These are phyloP conservation scores for Naganishia vaughanmartiniae DNA, from an alignment of 768 basidiomycete species.

Conservation along the genomic window DNA sequence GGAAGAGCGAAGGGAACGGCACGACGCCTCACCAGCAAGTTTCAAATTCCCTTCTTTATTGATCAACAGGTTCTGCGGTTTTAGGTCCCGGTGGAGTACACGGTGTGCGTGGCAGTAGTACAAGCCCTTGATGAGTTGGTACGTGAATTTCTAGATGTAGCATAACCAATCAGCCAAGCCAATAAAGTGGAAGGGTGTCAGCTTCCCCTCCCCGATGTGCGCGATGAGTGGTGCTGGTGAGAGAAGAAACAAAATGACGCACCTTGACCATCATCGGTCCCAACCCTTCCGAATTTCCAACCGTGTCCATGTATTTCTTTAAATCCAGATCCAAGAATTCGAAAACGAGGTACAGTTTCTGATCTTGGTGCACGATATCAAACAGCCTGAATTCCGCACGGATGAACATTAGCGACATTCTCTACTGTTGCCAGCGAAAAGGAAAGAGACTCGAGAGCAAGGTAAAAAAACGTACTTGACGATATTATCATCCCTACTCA, in stretches of 20 bases:
- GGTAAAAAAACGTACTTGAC: conserved; percentile 63
- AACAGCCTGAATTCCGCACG: conserved; percentile 65
- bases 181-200: conserved; percentile 8
- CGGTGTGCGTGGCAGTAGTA: conserved; percentile 93
- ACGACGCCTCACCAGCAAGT: conserved; percentile 59
- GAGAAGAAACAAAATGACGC: conserved; percentile 42
- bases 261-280: conserved; percentile 84
- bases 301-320: conserved; percentile 92
- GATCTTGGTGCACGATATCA: conserved; percentile 94
- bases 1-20: no score
- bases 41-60: conserved; percentile 86
- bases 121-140: conserved; percentile 85
- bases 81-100: conserved; percentile 94
- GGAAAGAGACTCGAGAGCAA: no score
- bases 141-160: conserved; percentile 78
- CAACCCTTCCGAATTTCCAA: conserved; percentile 60
- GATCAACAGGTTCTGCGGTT: conserved; percentile 93
- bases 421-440: no score
- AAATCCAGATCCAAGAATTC: conserved; percentile 96
- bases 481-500: conserved; percentile 86
- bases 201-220: no score
- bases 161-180: conserved; percentile 19
- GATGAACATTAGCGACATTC: no score
- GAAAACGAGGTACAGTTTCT: conserved; percentile 95
- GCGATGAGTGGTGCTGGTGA: not conserved